A percentile compares a stretch with the other conserved stretches of the same genome.
These are phyloP conservation scores for Xylaria grammica DNA, from an alignment of 495 filamentous ascomycete genomes.

Conservation along the genomic window DNA sequence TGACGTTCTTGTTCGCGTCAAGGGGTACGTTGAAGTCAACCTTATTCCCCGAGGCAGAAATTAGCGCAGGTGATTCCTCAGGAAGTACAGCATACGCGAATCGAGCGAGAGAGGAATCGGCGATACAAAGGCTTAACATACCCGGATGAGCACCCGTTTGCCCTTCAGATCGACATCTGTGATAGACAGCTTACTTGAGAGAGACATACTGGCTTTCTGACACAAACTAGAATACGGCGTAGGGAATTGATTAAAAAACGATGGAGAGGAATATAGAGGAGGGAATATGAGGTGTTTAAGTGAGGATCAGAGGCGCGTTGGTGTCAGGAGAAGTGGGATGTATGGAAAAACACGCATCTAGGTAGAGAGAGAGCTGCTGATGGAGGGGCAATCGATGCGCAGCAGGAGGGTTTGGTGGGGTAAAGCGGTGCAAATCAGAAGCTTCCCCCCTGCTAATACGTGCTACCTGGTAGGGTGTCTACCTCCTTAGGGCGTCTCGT, in stretches of 20 bases:
- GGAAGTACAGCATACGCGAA: not conserved
- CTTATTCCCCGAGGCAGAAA: constrained; percentile 50
- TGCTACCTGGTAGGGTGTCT: no score
- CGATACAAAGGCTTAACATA: constrained; percentile 52
- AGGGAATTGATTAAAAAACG: constrained; percentile 2
- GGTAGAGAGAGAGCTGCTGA: constrained; percentile 10
- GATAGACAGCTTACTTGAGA: constrained; percentile 97
- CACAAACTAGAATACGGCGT: not conserved
- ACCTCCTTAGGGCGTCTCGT: no score
- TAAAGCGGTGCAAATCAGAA: not conserved
- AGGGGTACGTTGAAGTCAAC: constrained; percentile 99
- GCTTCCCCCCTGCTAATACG: constrained; percentile 6
- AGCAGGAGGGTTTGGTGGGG: constrained; percentile 10
- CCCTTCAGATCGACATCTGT: constrained; percentile 94
- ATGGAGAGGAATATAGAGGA: not conserved
- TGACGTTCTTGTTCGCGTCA: constrained; percentile 87
- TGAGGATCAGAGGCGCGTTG: not conserved
- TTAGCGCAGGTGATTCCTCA: constrained; percentile 22
- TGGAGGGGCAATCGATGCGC: constrained; percentile 21
- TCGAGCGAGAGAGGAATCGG: not conserved
- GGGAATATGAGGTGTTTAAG: constrained; percentile 10
- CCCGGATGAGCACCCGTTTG: constrained; percentile 96
- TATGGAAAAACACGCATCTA: constrained; percentile 24
- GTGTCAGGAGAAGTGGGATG: constrained; percentile 2
- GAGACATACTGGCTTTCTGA: constrained; percentile 75